Conservation (phyloP, 2,329 filamentous ascomycete species). For the Penicillium sp. region DNA sequence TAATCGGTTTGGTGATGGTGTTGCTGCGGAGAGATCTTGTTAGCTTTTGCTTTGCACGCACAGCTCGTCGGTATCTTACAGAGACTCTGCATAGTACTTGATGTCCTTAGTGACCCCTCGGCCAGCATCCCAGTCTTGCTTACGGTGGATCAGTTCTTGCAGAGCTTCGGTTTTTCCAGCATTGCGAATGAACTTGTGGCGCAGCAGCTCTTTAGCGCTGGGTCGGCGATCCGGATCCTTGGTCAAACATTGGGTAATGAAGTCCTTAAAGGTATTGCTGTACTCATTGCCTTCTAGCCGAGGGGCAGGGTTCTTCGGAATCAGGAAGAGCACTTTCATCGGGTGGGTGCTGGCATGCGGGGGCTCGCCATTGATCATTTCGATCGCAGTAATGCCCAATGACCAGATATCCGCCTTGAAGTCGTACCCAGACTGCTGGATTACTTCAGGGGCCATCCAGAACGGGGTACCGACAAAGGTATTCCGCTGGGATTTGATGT, state of each 20-base stretch:
- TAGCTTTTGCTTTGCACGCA: slow-evolving; percentile 11
- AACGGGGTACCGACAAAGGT: slow-evolving; percentile 97
- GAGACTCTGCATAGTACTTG: slow-evolving; percentile 90
- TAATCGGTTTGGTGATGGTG: slow-evolving; percentile 54
- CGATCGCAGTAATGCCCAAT: slow-evolving; percentile 84
- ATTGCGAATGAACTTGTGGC: slow-evolving; percentile 80
- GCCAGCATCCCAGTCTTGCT: slow-evolving; percentile 76
- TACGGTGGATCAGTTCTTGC: slow-evolving; percentile 78
- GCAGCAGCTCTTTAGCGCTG: slow-evolving; percentile 79
- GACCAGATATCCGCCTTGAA: slow-evolving; percentile 96
- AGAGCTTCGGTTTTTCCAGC: slow-evolving; percentile 86
- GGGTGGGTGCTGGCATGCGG: slow-evolving; percentile 81
- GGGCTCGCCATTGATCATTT: slow-evolving; percentile 85
- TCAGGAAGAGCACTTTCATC: slow-evolving; percentile 90
- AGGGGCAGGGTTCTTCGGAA: slow-evolving; percentile 83
- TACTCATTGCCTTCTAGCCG: slow-evolving; percentile 75
- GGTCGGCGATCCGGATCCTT: slow-evolving; percentile 86
- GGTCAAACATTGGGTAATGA: slow-evolving; percentile 82
- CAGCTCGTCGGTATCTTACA: slow-evolving; percentile 49
- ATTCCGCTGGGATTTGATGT: slow-evolving; percentile 95
- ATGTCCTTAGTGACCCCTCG: slow-evolving; percentile 66
- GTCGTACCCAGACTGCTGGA: slow-evolving; percentile 78
- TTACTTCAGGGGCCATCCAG: slow-evolving; percentile 96
- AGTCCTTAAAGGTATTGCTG: slow-evolving; percentile 90
- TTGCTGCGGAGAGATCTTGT: slow-evolving; percentile 44